These are phyloP conservation scores for Puccinia novopanici DNA, from an alignment of 1,284 basidiomycete genomes.

Conservation along the genomic window DNA sequence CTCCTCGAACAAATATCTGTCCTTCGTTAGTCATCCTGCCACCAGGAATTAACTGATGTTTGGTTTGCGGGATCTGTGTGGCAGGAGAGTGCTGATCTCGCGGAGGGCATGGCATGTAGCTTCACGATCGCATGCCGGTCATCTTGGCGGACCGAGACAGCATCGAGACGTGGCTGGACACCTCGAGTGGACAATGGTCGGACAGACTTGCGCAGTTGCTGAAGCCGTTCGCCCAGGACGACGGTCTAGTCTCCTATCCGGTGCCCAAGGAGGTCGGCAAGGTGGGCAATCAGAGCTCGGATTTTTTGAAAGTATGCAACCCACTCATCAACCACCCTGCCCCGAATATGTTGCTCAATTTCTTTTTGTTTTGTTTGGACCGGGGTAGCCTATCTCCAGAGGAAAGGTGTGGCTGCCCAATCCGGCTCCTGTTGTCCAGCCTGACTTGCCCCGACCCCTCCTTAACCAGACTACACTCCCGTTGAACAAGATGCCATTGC, in stretches of 20 bases:
- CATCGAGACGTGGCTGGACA: slow-evolving; percentile 77
- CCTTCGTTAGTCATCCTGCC: slow-evolving; percentile 55
- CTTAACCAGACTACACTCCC: too few relatives aligned
- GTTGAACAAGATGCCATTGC: too few relatives aligned
- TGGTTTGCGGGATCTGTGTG: neutral
- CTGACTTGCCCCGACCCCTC: too few relatives aligned
- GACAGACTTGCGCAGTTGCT: slow-evolving; percentile 68
- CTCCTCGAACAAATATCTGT: slow-evolving; percentile 59
- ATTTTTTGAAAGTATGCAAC: slow-evolving; percentile 66
- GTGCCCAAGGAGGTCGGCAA: slow-evolving; percentile 89
- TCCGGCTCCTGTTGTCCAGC: too few relatives aligned
- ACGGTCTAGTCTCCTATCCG: slow-evolving; percentile 65
- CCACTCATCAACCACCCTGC: too few relatives aligned
- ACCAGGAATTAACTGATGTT: neutral
- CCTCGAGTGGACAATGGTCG: slow-evolving; percentile 68
- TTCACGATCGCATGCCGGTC: slow-evolving; percentile 91
- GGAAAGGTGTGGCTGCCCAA: neutral
- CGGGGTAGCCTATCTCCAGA: slow-evolving; percentile 12
- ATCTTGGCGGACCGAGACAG: slow-evolving; percentile 71
- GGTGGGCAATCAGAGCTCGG: slow-evolving; percentile 77
- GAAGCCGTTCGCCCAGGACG: slow-evolving; percentile 67
- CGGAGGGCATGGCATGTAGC: slow-evolving; percentile 64
- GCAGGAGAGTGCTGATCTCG: too few relatives aligned
- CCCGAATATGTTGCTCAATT: neutral
- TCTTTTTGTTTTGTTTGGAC: neutral